Conservation (phyloP, 768 basidiomycete species). For the Termitomyces sp. region DNA sequence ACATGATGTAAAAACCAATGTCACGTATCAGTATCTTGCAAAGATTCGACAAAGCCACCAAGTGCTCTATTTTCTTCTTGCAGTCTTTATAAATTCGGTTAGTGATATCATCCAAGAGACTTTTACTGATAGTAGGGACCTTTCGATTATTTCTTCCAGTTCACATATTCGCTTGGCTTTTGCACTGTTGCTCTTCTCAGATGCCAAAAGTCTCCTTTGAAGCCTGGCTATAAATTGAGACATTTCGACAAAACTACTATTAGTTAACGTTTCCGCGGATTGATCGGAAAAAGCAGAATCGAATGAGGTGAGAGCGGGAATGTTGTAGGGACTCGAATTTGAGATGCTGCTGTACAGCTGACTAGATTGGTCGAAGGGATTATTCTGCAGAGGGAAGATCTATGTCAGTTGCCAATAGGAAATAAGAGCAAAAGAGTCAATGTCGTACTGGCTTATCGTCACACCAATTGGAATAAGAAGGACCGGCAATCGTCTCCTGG, state of each 20-base stretch:
- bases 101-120: neutral
- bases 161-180: conserved; percentile 26
- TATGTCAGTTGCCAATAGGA: neutral
- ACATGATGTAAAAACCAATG: neutral
- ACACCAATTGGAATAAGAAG: neutral
- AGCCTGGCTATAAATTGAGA: conserved; percentile 28
- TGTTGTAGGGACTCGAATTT: neutral
- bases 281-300: conserved; percentile 15
- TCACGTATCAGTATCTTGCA: neutral
- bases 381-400: conserved; percentile 4
- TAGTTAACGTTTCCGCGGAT: conserved; percentile 12
- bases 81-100: conserved; percentile 2
- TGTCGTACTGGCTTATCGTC: conserved; percentile 7
- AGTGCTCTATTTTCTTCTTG: conserved; percentile 4
- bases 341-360: conserved; percentile 6
- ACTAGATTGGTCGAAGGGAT: conserved; percentile 4
- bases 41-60: neutral
- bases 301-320: conserved; percentile 3
- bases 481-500: neutral
- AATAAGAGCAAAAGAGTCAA: neutral
- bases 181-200: conserved; percentile 25
- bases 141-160: conserved; percentile 21
- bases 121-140: conserved; percentile 11
- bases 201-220: conserved; percentile 30
- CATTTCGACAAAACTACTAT: conserved; percentile 5